Percentiles rank a stretch among this genome's conserved stretches.
These are phyloP conservation scores for Penicillium brasilianum DNA, from an alignment of 2,329 filamentous ascomycete genomes.

Conservation along the genomic window DNA sequence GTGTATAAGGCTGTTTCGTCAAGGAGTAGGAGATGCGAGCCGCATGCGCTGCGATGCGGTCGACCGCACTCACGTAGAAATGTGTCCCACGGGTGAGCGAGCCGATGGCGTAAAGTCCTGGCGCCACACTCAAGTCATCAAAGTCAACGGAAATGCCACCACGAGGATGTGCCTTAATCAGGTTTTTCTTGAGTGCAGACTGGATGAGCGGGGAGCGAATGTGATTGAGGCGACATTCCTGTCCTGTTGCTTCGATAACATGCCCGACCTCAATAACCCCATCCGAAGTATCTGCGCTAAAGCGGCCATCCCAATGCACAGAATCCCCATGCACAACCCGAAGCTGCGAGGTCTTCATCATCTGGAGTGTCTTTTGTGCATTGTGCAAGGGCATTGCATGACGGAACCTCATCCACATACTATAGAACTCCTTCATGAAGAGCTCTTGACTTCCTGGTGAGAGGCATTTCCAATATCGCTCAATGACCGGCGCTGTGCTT, in stretches of 20 bases:
- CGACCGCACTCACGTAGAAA: slow-evolving; percentile 6
- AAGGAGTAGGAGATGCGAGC: slow-evolving; percentile 2
- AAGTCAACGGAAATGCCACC: not conserved
- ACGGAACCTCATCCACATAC: slow-evolving; percentile 5
- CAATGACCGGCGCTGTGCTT: slow-evolving; percentile 3
- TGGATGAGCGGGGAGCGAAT: slow-evolving; percentile 1
- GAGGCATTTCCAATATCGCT: slow-evolving; percentile 4
- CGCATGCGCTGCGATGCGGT: slow-evolving; percentile 4
- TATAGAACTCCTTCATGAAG: slow-evolving; percentile 2
- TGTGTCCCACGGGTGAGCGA: slow-evolving; percentile 4
- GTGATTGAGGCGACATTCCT: slow-evolving; percentile 3
- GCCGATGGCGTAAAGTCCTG: slow-evolving; percentile 1
- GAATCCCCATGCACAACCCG: not conserved
- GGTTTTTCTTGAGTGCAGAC: slow-evolving; percentile 1
- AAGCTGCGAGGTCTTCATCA: slow-evolving; percentile 1
- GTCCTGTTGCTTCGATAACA: slow-evolving; percentile 3
- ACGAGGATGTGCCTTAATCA: not conserved
- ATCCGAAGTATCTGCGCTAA: not conserved
- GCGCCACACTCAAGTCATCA: not conserved
- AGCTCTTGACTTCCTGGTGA: slow-evolving; percentile 4
- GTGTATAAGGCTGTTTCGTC: not conserved
- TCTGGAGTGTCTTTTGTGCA: not conserved
- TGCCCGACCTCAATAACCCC: not conserved
- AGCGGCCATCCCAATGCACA: slow-evolving; percentile 3
- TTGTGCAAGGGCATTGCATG: slow-evolving; percentile 7